These are phyloP conservation scores for Fusarium irregulare DNA, from an alignment of 2,329 filamentous ascomycete species.

Conservation along the genomic window DNA sequence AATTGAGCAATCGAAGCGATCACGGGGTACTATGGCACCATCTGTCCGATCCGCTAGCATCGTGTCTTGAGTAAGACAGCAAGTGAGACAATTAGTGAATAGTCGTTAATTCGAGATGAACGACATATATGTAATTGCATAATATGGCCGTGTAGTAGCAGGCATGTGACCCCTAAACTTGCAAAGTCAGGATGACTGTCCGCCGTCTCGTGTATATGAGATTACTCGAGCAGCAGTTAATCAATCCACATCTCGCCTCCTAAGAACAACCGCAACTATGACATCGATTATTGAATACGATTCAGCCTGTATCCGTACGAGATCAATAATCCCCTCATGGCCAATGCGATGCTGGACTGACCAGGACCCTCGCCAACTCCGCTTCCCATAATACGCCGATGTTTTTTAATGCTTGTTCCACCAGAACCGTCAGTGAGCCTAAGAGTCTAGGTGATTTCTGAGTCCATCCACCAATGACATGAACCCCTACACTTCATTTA, in stretches of 20 bases:
- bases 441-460: neutral
- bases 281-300: neutral
- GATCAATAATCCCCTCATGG: constrained; percentile 36
- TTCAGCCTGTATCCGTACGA: neutral
- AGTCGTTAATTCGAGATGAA: neutral
- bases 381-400: constrained; percentile 27
- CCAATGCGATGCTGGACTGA: constrained; percentile 27
- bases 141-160: neutral
- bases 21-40: constrained; percentile 35
- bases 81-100: neutral
- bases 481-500: constrained; percentile 19
- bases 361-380: constrained; percentile 29
- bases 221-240: constrained; percentile 8
- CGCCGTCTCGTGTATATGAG: constrained; percentile 8
- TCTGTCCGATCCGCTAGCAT: constrained; percentile 17
- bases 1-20: constrained; percentile 30
- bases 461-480: constrained; percentile 31
- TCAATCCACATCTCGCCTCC: neutral
- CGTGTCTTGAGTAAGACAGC: neutral
- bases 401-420: neutral
- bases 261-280: neutral
- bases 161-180: neutral
- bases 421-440: neutral
- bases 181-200: neutral
- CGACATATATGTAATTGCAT: neutral